Evolutionary conservation across 2,329 filamentous ascomycete genomes (phyloP), one percentile per base, ranked within the genome.

Genomic region (Aspergillus hortae): DNA sequence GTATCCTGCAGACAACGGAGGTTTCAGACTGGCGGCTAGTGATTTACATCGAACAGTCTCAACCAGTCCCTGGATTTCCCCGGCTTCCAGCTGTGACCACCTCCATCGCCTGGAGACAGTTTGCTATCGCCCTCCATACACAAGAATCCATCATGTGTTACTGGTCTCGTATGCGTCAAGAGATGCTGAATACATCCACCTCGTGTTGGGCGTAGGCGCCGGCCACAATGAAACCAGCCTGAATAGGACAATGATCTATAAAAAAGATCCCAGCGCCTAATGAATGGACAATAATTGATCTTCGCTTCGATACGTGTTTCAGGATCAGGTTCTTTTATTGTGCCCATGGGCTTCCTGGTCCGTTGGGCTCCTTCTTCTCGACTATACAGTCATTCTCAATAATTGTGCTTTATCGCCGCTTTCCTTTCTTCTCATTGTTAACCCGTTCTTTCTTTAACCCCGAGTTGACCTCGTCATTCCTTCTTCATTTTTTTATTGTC

Each of bases 391-490:
- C 35, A 11, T 5, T 23, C 23, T 38, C 35, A 30, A 30, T 30
- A 44, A 25, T 44, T 9, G 21, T 25, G 21, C 33, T 40, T 46
- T 33, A 19, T 46, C 55, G 46, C 51, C 45, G 33, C 48, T 42
- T 42, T 23, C 43, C 38, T 38, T 49, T 41, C 14, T 27, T 42
- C 36, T 58, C 52, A 41, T 55, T 51, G 51, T 62, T 54, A 47
- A 52, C 61, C 57, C 44, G 43, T 51, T 53, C 53, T 61, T 54
- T 64, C 53, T 58, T 59, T 56, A 53, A 51, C 48, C 57, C 61
- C 60, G 59, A 61, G 55, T 62, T 55, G 57, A 56, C 56, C 60
- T 64, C 57, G 48, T 54, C 44, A 52, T 49, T 61, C 56, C 58
- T 56, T 63, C 54, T 62, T 46, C 19, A n/a, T 49, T 30, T 46